Base-by-base conservation (phyloP, 2,329 filamentous ascomycete species). In the Sclerotinia sclerotiorum region DNA sequence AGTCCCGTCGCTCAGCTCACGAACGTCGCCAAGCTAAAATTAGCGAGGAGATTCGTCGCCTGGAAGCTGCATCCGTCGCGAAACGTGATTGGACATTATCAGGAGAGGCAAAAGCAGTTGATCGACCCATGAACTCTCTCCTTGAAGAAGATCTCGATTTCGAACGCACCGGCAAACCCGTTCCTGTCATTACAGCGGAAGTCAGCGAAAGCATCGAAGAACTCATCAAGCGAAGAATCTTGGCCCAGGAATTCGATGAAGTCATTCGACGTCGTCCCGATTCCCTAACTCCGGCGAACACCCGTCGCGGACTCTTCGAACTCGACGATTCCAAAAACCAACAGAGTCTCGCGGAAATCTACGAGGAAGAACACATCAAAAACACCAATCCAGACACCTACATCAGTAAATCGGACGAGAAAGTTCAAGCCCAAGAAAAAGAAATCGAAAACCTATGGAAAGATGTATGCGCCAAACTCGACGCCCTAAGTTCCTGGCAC, bases 101-200 rank as follows among this genome's bases (percentile, higher is more conserved):
- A 13, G 95, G 95, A 76, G 95, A 99, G 83, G 94, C 94, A 5
- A 85, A 88, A 61, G 94, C 92, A 1, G 84, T 84, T 0, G 92
- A 95, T 73, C 87, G 95, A 48, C 95, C 95, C 0, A 78, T 93
- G 66, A 98, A 99, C 81, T 97, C 94, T 0, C 85, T 99, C 2
- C 87, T 99, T 1, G 94, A 98, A 77, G 88, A 98, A 80, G 93
- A 98, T 75, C 85, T 99, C 35, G 94, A 98, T 73, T 99, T 98
- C 77, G 95, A 99, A 80, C 89, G 96, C 75, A 88, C 92, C 29
- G 95, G 95, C 76, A 99, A 98, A 79, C 94, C 95, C 0, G 90
- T 98, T 0, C 93, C 94, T 1, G 91, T 98, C 70, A 93, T 97
- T 78, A 98, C 95, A 0, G 90, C 92, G 54, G 94, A 97, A 79